These are phyloP conservation scores for Bertia moriformis DNA, from an alignment of 2,329 filamentous ascomycete species.

Conservation along the genomic window DNA sequence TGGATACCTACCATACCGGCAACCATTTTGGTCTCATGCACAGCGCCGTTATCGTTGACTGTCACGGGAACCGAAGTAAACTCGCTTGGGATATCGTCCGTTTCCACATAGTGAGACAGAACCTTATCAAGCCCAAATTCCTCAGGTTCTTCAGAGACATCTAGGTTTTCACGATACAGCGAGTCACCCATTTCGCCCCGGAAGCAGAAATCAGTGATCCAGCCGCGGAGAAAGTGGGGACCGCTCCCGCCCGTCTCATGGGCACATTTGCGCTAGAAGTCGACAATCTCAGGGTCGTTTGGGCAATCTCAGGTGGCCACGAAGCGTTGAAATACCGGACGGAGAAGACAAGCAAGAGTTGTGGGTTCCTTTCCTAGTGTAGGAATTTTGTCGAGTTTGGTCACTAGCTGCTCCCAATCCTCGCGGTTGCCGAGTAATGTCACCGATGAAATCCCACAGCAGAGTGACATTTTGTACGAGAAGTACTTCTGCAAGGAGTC, in stretches of 20 bases:
- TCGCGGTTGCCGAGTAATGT: conserved; percentile 20
- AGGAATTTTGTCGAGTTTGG: conserved; percentile 23
- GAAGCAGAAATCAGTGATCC: neutral
- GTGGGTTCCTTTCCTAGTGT: conserved; percentile 26
- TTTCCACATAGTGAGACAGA: neutral
- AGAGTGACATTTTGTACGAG: conserved; percentile 16
- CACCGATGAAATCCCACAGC: conserved; percentile 26
- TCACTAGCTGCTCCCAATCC: conserved; percentile 24
- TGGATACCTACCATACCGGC: neutral
- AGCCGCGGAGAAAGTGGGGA: neutral
- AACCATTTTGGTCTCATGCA: neutral
- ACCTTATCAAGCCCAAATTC: neutral
- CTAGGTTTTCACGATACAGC: no score
- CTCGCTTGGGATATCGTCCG: neutral
- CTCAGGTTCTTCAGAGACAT: neutral
- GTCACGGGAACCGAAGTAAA: neutral
- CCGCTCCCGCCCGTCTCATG: neutral
- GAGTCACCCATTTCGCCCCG: neutral
- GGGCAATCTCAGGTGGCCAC: conserved; percentile 25
- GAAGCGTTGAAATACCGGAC: conserved; percentile 27
- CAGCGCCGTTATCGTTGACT: neutral
- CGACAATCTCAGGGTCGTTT: conserved; percentile 12
- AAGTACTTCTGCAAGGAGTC: conserved; percentile 21
- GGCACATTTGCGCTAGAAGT: conserved; percentile 23
- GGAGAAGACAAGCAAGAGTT: conserved; percentile 20